phyloP scores from a whole-genome alignment of 352 stramenopile genomes.

The Pythium vanterpoolii region DNA sequence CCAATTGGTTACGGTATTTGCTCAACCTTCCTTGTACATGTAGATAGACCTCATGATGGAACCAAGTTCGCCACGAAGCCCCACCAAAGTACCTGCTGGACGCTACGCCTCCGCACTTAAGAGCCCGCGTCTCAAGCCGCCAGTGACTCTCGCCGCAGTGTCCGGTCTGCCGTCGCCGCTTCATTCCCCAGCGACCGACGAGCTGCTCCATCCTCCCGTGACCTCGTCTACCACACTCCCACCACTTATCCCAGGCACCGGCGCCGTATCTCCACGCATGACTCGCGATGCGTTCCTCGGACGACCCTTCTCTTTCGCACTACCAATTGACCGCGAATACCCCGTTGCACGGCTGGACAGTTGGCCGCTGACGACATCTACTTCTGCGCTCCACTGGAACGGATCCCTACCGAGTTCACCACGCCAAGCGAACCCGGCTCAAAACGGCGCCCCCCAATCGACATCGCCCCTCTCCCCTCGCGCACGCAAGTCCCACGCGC shows the following conservation, averaged over 20 bases:
- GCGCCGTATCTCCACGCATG: background rate
- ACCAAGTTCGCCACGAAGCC: background rate
- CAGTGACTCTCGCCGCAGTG: background rate
- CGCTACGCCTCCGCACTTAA: background rate
- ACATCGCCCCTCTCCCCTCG: conserved; percentile 22
- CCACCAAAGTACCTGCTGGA: background rate
- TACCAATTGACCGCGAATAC: conserved; percentile 17
- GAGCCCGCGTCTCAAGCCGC: conserved; percentile 13
- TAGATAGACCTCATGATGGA: background rate
- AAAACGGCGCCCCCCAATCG: background rate
- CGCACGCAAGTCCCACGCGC: conserved; percentile 12
- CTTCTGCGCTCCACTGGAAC: background rate
- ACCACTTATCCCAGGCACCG: background rate
- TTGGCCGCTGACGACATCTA: conserved; percentile 19
- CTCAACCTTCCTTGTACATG: background rate
- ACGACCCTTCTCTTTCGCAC: conserved; percentile 1
- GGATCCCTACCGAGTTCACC: background rate
- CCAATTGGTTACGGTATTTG: too few species aligned
- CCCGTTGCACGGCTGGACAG: conserved; percentile 17
- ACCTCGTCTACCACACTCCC: conserved; percentile 2
- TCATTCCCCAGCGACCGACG: background rate
- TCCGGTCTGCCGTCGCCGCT: background rate
- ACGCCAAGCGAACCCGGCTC: background rate
- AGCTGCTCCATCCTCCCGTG: background rate
- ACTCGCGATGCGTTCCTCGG: background rate